phyloP scores from a whole-genome alignment of 257 asterid genomes.

The Fraxinus americana region DNA sequence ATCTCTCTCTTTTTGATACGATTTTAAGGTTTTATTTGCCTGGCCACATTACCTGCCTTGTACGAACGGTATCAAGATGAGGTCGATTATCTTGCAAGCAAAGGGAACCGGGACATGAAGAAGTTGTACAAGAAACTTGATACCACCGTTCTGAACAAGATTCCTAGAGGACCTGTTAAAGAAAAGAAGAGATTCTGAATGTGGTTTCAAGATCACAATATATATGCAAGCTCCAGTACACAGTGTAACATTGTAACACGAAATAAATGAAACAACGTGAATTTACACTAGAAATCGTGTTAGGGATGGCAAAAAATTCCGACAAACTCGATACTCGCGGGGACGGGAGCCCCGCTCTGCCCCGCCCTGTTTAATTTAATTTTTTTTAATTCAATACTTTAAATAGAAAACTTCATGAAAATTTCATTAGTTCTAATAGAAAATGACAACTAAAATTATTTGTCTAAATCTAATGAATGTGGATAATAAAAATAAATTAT shows the following conservation, averaged over 20 bases:
- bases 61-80: conserved; percentile 68
- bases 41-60: conserved; percentile 67
- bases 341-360: too few relatives aligned
- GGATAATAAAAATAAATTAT: too few relatives aligned
- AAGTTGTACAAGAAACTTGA: conserved; percentile 62
- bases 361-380: too few relatives aligned
- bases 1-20: background rate
- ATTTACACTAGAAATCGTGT: background rate
- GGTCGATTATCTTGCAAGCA: conserved; percentile 66
- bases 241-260: background rate
- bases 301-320: too few relatives aligned
- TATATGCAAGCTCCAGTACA: background rate
- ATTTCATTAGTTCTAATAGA: too few relatives aligned
- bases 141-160: conserved; percentile 66
- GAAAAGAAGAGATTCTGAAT: conserved; percentile 58
- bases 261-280: background rate
- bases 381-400: too few relatives aligned
- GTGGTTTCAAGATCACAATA: background rate
- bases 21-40: conserved; percentile 54
- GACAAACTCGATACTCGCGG: too few relatives aligned
- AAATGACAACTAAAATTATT: too few relatives aligned
- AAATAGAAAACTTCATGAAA: too few relatives aligned
- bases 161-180: conserved; percentile 85
- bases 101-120: conserved; percentile 62
- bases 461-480: too few relatives aligned